Conservation (phyloP, 1,284 basidiomycete species). For the Entoloma clypeatum region DNA sequence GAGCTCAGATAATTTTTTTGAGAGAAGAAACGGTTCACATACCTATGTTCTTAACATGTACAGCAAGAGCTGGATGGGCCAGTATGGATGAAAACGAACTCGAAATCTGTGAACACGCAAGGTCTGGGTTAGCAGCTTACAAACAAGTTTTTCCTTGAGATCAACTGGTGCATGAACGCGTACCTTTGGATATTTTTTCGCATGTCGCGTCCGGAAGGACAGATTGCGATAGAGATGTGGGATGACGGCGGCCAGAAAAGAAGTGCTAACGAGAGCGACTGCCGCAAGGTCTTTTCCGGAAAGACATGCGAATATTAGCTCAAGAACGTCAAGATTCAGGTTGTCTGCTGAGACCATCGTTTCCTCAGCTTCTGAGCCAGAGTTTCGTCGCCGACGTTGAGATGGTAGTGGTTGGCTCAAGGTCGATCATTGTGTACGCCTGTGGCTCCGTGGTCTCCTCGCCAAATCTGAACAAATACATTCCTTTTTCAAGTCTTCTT, state of each 20-base stretch:
- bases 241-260: slow-evolving; percentile 57
- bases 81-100: slow-evolving; percentile 60
- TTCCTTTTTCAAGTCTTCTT: no score
- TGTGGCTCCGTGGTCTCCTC: no score
- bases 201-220: slow-evolving; percentile 48
- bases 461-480: no score
- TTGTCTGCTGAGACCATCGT: slow-evolving; percentile 63
- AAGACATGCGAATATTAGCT: slow-evolving; percentile 55
- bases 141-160: no score
- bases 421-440: no score
- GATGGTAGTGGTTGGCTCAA: no score
- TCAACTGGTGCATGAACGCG: slow-evolving; percentile 15
- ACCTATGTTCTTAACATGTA: slow-evolving; percentile 62
- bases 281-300: slow-evolving; percentile 52
- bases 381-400: no score
- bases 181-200: slow-evolving; percentile 52
- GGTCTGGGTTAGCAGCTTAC: background rate
- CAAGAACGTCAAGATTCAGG: slow-evolving; percentile 66
- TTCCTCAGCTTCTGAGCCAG: no score
- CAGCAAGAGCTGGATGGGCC: slow-evolving; percentile 46
- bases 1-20: background rate
- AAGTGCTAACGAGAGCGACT: slow-evolving; percentile 56
- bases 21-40: slow-evolving; percentile 14
- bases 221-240: slow-evolving; percentile 58
- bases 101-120: slow-evolving; percentile 29